Base-by-base conservation (phyloP, 345 rosid genomes). In the Rhizophora mangle region DNA sequence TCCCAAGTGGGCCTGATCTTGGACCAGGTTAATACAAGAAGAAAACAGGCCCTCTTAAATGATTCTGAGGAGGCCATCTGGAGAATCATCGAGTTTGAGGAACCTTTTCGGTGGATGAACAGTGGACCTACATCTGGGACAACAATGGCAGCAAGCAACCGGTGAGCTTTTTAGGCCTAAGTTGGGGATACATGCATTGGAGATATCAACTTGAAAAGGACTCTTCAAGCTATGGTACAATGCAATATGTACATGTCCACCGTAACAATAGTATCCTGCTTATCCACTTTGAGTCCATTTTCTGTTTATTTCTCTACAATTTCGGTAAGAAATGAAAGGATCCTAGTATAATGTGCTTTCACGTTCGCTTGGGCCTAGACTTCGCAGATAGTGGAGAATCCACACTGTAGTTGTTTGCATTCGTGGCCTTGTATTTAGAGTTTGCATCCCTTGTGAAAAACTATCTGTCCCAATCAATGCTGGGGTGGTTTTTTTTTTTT, bases 1-100 rank as follows among this genome's bases (percentile, higher is more conserved):
- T 13, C 60, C 46, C 46, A 20, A 70, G 73, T 67, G 81, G 77
- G 77, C 74, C 75, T 66, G 19, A 24, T 18, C 2, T 19, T 68
- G 53, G 62, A 73, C 65, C 51, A 57, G 21, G 59, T n/a, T 8
- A 57, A 63, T 34, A 46, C 70, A 57, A 39, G 47, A 26, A 63
- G 65, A 39, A 53, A 29, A 11, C 34, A 61, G 70, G 69, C 22
- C 68, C 11, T 24, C 46, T 27, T 63, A 37, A 57, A 64, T 71
- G 68, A 37, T 4, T 10, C 22, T 7, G 63, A 43, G 31, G 16
- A 22, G 22, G 47, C 22, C 2, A 30, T 13, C 27, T 43, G 16
- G 49, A 15, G 53, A 43, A 6, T 20, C 37, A 18, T 19, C 0
- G 37, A n/a, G 30, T 37, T 37, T 19, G 64, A 15, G 37, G 22